Conservation (phyloP, 768 basidiomycete genomes). For the Mycena polygramma region DNA sequence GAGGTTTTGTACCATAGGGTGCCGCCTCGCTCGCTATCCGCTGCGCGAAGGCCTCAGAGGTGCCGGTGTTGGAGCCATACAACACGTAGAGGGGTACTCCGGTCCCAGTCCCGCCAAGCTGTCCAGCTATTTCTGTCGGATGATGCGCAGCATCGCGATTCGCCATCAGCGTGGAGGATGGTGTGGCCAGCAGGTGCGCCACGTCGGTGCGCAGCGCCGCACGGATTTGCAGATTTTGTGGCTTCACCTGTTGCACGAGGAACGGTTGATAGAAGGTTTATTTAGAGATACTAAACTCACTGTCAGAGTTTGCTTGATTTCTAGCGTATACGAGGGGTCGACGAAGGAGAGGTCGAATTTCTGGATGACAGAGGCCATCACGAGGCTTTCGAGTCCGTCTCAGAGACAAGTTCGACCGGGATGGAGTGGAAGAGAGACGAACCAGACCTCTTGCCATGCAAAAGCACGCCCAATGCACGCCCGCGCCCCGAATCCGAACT, state of each 20-base stretch:
- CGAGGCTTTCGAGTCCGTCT: constrained; percentile 42
- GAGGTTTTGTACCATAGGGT: constrained; percentile 49
- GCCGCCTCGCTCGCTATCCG: constrained; percentile 55
- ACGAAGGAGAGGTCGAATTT: constrained; percentile 59
- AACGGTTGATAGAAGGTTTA: no score
- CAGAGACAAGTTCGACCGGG: no score
- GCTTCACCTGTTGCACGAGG: no score
- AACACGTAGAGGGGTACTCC: constrained; percentile 53
- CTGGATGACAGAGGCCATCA: constrained; percentile 57
- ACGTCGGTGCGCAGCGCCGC: constrained; percentile 50
- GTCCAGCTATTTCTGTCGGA: neutral
- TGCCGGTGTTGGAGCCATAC: constrained; percentile 64
- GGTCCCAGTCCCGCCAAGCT: no score
- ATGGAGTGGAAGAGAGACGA: neutral
- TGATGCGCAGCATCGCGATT: constrained; percentile 10
- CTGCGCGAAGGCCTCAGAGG: constrained; percentile 63
- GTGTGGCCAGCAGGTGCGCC: constrained; percentile 34
- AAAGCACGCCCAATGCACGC: constrained; percentile 56
- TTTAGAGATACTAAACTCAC: no score
- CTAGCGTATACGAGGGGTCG: constrained; percentile 59
- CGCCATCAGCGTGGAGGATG: constrained; percentile 35
- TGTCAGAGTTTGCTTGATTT: constrained; percentile 60
- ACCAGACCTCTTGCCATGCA: constrained; percentile 61
- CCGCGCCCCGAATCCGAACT: constrained; percentile 40
- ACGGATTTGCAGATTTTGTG: constrained; percentile 55